Conservation (phyloP, 768 basidiomycete species). For the Amanita brunnescens region DNA sequence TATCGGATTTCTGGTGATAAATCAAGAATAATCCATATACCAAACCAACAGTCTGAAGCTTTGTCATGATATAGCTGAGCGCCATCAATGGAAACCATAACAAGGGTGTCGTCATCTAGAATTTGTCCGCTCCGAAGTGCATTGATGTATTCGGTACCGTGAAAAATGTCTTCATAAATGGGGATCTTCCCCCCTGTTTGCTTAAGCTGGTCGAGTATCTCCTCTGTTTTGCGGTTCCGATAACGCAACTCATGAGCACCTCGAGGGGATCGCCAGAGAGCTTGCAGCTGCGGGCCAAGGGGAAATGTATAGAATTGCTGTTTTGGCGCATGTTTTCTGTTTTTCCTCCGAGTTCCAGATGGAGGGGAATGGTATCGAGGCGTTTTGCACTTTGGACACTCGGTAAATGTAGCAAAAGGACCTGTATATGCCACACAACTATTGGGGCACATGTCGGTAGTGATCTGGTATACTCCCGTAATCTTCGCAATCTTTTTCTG, state of each 20-base stretch:
- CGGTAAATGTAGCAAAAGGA: not conserved
- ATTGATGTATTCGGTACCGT: constrained; percentile 20
- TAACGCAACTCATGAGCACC: constrained; percentile 1
- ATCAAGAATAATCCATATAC: constrained; percentile 29
- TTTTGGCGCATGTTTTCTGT: too few relatives aligned
- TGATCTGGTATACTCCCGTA: not conserved
- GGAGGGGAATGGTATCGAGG: not conserved
- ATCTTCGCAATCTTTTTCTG: not conserved
- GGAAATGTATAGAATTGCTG: too few relatives aligned
- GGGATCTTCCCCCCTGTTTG: not conserved
- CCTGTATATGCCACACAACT: constrained; percentile 2
- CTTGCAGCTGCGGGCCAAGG: not conserved
- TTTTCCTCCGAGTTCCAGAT: not conserved
- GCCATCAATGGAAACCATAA: constrained; percentile 26
- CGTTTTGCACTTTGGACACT: not conserved
- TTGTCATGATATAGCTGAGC: constrained; percentile 32
- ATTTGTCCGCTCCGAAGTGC: constrained; percentile 11
- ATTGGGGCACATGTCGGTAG: not conserved
- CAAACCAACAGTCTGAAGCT: constrained; percentile 24
- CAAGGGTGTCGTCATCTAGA: constrained; percentile 18
- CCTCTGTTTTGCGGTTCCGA: not conserved
- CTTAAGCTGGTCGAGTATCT: not conserved
- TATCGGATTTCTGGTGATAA: constrained; percentile 21
- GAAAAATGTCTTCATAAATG: constrained; percentile 17
- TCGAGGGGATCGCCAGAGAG: not conserved